Percentiles rank a stretch among this genome's conserved stretches.
These are phyloP conservation scores for Hypoxylon subgilvum DNA, from an alignment of 495 filamentous ascomycete genomes.

Conservation along the genomic window DNA sequence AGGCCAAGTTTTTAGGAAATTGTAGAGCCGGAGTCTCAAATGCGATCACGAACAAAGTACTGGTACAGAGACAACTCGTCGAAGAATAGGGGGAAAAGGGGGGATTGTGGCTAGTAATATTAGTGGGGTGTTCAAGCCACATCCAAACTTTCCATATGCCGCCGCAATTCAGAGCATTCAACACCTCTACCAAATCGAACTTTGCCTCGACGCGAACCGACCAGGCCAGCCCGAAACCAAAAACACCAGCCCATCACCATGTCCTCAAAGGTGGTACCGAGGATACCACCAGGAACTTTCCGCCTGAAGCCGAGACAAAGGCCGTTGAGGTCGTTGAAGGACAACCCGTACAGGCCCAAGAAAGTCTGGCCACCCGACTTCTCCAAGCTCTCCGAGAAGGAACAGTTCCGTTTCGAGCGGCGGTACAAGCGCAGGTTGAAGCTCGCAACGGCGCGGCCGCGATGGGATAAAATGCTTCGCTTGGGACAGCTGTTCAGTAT, in stretches of 20 bases:
- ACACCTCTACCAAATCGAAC: conserved; percentile 2
- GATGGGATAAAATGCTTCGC: conserved; percentile 73
- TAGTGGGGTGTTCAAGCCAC: conserved; percentile 14
- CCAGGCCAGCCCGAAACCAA: not conserved
- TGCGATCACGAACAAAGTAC: too few species aligned
- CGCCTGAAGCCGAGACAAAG: conserved; percentile 15
- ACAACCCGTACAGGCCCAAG: conserved; percentile 75
- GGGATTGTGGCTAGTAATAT: not conserved
- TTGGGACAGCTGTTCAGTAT: conserved; percentile 72
- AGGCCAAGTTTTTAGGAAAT: too few species aligned
- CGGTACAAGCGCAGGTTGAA: conserved; percentile 71
- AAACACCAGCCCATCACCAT: conserved; percentile 34
- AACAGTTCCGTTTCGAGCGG: conserved; percentile 85
- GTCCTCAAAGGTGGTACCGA: conserved; percentile 53
- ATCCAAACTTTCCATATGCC: conserved; percentile 1
- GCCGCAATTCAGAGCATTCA: not conserved
- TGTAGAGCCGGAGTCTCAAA: too few species aligned
- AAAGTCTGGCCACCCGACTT: conserved; percentile 94
- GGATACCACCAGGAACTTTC: conserved; percentile 42
- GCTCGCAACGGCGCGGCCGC: conserved; percentile 76
- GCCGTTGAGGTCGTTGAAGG: conserved; percentile 11
- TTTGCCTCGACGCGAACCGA: conserved; percentile 7
- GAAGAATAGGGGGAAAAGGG: too few species aligned
- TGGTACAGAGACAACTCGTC: too few species aligned
- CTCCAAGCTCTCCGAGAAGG: conserved; percentile 73